Evolutionary conservation across 306 rosid species (phyloP).

Genomic region (Vachellia pachyceras): DNA sequence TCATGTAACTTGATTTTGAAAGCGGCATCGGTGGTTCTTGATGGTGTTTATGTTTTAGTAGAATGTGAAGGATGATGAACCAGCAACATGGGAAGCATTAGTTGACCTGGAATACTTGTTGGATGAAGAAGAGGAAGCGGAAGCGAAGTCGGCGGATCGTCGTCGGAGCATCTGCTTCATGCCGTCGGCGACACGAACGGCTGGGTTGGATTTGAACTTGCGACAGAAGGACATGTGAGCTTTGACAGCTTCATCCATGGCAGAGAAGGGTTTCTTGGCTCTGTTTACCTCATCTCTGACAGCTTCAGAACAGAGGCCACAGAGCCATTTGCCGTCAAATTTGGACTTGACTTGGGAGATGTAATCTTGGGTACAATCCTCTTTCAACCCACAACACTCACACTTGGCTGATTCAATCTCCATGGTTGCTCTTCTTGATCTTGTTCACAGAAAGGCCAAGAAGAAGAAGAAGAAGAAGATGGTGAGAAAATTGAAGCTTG

Average conservation of each 20-base stretch:
- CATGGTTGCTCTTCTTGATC: constrained; percentile 36
- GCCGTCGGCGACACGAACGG: constrained; percentile 79
- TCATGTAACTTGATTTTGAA: neutral
- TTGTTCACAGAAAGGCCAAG: neutral
- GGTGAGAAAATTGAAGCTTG: neutral
- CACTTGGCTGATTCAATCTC: constrained; percentile 82
- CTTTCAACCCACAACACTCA: constrained; percentile 90
- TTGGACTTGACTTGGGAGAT: constrained; percentile 71
- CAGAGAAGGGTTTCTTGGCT: constrained; percentile 48
- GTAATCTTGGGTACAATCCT: constrained; percentile 84
- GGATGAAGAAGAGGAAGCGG: constrained; percentile 51
- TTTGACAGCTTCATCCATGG: constrained; percentile 80
- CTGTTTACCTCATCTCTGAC: constrained; percentile 78
- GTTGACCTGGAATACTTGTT: constrained; percentile 58
- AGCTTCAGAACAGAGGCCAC: constrained; percentile 97
- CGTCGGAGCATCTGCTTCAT: constrained; percentile 89
- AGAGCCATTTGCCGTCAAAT: constrained; percentile 86
- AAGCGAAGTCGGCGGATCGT: constrained; percentile 61
- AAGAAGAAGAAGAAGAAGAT: neutral
- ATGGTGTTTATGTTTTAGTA: constrained; percentile 28
- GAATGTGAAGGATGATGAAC: constrained; percentile 61
- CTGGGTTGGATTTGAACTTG: constrained; percentile 80
- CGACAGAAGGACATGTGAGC: constrained; percentile 95
- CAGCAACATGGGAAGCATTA: constrained; percentile 68
- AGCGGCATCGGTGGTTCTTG: neutral